Conservation (phyloP, 768 basidiomycete genomes). For the Pisolithus marmoratus region DNA sequence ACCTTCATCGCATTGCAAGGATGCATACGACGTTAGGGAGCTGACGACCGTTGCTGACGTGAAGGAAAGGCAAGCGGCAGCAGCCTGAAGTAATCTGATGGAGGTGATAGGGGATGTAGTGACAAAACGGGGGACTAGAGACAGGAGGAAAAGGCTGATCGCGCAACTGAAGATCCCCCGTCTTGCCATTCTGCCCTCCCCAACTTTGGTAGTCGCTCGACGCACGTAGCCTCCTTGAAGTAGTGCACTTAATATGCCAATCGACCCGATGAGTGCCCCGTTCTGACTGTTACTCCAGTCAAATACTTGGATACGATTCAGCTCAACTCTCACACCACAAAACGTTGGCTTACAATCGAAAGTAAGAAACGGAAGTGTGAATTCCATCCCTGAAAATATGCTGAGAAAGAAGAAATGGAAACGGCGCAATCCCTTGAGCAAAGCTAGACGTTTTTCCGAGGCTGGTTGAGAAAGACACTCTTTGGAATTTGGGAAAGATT, state of each 20-base stretch:
- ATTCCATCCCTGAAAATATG: conserved; percentile 93
- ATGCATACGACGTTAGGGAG: conserved; percentile 85
- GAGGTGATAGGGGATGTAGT: conserved; percentile 37
- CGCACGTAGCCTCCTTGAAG: conserved; percentile 95
- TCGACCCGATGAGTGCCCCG: conserved; percentile 76
- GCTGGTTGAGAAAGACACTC: conserved; percentile 12
- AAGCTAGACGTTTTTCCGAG: conserved; percentile 45
- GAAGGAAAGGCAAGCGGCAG: conserved; percentile 84
- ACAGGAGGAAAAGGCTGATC: conserved; percentile 63
- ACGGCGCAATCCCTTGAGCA: conserved; percentile 54
- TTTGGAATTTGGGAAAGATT: conserved; percentile 10
- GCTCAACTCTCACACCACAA: not conserved
- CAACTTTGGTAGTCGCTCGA: conserved; percentile 63
- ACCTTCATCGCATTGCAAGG: conserved; percentile 81
- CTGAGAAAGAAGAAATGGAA: conserved; percentile 84
- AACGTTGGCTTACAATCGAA: conserved; percentile 62
- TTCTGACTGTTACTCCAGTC: conserved; percentile 90
- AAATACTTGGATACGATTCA: conserved; percentile 48
- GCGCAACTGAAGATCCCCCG: conserved; percentile 74
- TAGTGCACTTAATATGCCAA: conserved; percentile 85
- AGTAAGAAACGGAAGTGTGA: conserved; percentile 93
- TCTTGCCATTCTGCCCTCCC: conserved; percentile 79
- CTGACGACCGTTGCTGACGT: conserved; percentile 96
- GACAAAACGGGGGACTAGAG: conserved; percentile 58
- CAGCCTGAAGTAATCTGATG: conserved; percentile 53